These are phyloP conservation scores for Cercospora sp. DNA, from an alignment of 2,329 filamentous ascomycete genomes.

Conservation along the genomic window DNA sequence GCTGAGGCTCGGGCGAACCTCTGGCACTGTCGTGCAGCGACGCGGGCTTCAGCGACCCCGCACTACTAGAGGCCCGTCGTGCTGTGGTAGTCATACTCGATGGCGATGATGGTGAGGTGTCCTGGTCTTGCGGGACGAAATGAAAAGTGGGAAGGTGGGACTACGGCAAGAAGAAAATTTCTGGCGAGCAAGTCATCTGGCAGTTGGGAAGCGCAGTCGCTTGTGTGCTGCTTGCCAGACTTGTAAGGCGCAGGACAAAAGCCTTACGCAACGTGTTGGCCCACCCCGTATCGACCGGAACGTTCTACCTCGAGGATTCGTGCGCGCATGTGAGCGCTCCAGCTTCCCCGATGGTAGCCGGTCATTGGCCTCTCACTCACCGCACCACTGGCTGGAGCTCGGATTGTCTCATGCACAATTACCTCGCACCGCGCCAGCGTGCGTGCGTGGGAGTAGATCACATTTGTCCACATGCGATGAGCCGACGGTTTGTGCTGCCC, in stretches of 20 bases:
- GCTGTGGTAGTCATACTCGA: conserved; percentile 8
- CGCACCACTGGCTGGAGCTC: conserved; percentile 5
- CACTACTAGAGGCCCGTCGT: conserved; percentile 11
- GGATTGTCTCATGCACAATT: conserved; percentile 12
- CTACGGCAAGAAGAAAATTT: conserved; percentile 1
- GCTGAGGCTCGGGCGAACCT: conserved; percentile 28
- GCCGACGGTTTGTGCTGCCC: conserved; percentile 5
- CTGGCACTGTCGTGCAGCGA: conserved; percentile 34
- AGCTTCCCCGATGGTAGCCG: conserved; percentile 14
- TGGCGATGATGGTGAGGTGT: background rate
- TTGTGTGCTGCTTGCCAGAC: conserved; percentile 1
- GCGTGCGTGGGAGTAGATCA: conserved; percentile 2
- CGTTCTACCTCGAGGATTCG: conserved; percentile 3
- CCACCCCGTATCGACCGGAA: background rate
- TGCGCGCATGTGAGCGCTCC: conserved; percentile 9
- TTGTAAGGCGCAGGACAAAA: conserved; percentile 13
- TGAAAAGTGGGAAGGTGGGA: background rate
- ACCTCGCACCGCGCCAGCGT: background rate
- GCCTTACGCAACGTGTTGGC: conserved; percentile 1
- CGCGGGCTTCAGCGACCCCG: conserved; percentile 21
- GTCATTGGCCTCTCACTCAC: conserved; percentile 13
- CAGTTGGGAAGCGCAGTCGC: background rate
- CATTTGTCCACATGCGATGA: conserved; percentile 1
- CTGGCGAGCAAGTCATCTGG: background rate
- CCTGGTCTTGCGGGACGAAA: background rate